Percentiles rank a stretch among this genome's conserved stretches.
These are phyloP conservation scores for Ceratobasidium sp. DNA, from an alignment of 1,284 basidiomycete genomes.

Conservation along the genomic window DNA sequence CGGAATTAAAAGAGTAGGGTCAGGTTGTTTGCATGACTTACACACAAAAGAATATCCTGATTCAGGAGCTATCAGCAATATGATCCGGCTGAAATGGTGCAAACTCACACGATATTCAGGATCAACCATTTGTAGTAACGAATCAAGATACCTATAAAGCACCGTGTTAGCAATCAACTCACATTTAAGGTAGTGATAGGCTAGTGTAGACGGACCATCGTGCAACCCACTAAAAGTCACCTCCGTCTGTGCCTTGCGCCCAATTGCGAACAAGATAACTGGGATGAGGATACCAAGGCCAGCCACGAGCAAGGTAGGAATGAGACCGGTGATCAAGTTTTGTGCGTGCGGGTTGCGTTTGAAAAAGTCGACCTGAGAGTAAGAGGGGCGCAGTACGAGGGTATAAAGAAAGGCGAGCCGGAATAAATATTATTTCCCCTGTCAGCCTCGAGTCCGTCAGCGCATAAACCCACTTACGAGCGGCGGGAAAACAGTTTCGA, in stretches of 20 bases:
- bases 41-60: slow-evolving; percentile 55
- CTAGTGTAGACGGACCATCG: slow-evolving; percentile 43
- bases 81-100: not conserved
- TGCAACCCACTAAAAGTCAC: slow-evolving; percentile 56
- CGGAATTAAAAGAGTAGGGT: not conserved
- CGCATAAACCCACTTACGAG: slow-evolving; percentile 34
- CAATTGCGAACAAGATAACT: slow-evolving; percentile 53
- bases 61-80: not conserved
- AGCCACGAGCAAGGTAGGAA: slow-evolving; percentile 54
- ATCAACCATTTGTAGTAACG: slow-evolving; percentile 55
- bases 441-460: too few species aligned
- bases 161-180: not conserved
- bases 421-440: too few species aligned
- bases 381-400: not conserved
- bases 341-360: slow-evolving; percentile 48
- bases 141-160: slow-evolving; percentile 52
- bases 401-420: too few species aligned
- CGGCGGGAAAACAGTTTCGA: slow-evolving; percentile 36
- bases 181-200: not conserved
- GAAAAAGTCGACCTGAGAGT: slow-evolving; percentile 47
- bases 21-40: slow-evolving; percentile 47
- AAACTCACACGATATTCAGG: slow-evolving; percentile 18
- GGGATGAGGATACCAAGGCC: slow-evolving; percentile 53
- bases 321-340: slow-evolving; percentile 51
- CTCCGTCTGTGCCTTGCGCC: slow-evolving; percentile 55